Base-by-base conservation (phyloP, 2,329 filamentous ascomycete species). In the Aspergillus sp. region DNA sequence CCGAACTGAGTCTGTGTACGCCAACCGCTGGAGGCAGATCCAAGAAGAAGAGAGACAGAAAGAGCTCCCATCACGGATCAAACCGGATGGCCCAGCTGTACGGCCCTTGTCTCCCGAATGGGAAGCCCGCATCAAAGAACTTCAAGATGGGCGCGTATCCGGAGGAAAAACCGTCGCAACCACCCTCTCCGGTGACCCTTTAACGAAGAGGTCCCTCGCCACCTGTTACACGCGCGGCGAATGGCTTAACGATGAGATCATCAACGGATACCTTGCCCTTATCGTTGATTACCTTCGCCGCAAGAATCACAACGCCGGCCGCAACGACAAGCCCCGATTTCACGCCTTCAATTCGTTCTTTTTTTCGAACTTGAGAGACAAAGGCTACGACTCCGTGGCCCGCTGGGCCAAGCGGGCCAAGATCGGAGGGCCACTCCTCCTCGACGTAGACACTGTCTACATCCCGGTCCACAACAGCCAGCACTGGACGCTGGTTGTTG, bases 401-500 rank as follows among this genome's bases (percentile, higher is more conserved):
- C 25, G 47, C 15, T 83, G 81, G 81, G 75, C 78, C 1, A 71
- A 63, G 36, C 75, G 78, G 38, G 78, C 77, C n/a, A 82, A 80
- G 65, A 80, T 83, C 54, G 77, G 74, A n/a, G 78, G 78, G 5
- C 69, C 75, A 47, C 64, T 64, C 41, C 69, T 83, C n/a, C 66
- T 82, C 41, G 67, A 78, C 41, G 77, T 80, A 19, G 77, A 82
- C 54, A 76, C 72, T 1, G 74, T 83, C 19, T 82, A 81, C 62
- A 74, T 82, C 17, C 81, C 81, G 0, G 75, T 83, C 32, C 80
- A 82, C 62, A 69, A 79, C 55, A 68, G 67, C 19, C 62, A 66
- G n/a, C 81, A 83, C 63, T 83, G 81, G 81, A 82, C 80, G 4
- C 67, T 83, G 11, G 70, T 80, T 54, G 77, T 82, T 23, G 71